Percentiles rank a stretch among this genome's conserved stretches.
These are phyloP conservation scores for Achlya hypogyna DNA, from an alignment of 352 stramenopile species.

Conservation along the genomic window DNA sequence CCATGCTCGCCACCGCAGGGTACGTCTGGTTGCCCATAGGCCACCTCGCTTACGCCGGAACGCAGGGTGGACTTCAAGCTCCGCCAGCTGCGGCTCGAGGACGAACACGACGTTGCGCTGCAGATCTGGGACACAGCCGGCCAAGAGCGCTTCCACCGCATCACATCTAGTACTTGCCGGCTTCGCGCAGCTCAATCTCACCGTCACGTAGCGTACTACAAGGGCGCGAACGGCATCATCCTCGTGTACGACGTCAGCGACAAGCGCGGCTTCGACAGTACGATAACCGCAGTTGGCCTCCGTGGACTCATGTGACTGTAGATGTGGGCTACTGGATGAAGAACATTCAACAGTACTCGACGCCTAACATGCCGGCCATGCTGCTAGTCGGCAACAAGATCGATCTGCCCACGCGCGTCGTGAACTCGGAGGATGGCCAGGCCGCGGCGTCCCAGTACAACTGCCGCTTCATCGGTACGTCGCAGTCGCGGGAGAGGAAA, in stretches of 20 bases:
- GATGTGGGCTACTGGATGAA: constrained; percentile 94
- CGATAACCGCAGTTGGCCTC: constrained; percentile 19
- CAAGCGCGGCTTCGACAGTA: constrained; percentile 88
- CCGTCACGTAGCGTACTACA: constrained; percentile 81
- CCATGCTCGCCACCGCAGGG: constrained; percentile 85
- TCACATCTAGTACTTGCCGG: constrained; percentile 73
- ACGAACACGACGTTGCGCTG: constrained; percentile 76
- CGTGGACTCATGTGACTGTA: constrained; percentile 19
- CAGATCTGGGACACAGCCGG: constrained; percentile 94
- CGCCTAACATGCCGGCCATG: constrained; percentile 55
- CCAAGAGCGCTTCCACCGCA: constrained; percentile 90
- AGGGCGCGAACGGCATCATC: constrained; percentile 89
- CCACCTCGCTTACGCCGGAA: not conserved
- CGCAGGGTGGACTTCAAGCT: constrained; percentile 90
- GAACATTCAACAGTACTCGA: constrained; percentile 88
- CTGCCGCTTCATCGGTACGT: constrained; percentile 79
- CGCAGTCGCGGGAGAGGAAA: too few relatives aligned
- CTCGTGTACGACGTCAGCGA: constrained; percentile 91
- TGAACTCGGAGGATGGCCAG: constrained; percentile 68
- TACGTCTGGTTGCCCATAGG: constrained; percentile 28
- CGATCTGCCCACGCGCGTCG: constrained; percentile 78
- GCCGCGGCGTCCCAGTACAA: constrained; percentile 73
- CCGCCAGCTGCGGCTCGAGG: constrained; percentile 69
- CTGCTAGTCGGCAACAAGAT: constrained; percentile 90
- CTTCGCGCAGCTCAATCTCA: not conserved